Conservation (phyloP, 1,139 yeast genomes). For the Zygoascus hellenicus region DNA sequence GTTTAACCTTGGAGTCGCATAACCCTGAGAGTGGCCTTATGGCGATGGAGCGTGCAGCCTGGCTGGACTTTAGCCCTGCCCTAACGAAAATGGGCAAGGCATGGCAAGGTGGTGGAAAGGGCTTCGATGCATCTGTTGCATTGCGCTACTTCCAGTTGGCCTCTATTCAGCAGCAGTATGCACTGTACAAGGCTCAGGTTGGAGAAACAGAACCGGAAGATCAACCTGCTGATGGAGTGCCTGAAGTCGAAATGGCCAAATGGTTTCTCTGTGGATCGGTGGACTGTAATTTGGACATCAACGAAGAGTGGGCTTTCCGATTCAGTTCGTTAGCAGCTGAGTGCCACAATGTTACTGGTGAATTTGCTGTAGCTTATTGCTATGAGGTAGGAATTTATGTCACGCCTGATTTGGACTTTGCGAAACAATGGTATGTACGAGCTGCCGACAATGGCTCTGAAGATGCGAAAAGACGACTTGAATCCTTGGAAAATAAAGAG, state of each 20-base stretch:
- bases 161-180: constrained; percentile 34
- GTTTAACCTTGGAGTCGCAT: constrained; percentile 11
- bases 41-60: constrained; percentile 35
- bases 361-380: constrained; percentile 39
- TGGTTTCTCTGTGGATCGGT: constrained; percentile 39
- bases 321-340: constrained; percentile 36
- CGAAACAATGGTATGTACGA: constrained; percentile 30
- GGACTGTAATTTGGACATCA: constrained; percentile 26
- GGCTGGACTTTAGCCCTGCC: constrained; percentile 38
- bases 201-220: constrained; percentile 13
- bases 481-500: constrained; percentile 17
- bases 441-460: constrained; percentile 30
- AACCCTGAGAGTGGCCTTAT: constrained; percentile 26
- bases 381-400: constrained; percentile 38
- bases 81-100: constrained; percentile 38
- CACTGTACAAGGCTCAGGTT: constrained; percentile 20
- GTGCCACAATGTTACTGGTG: constrained; percentile 32
- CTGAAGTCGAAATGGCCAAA: constrained; percentile 38
- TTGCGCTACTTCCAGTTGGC: constrained; percentile 37
- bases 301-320: constrained; percentile 37
- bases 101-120: constrained; percentile 36
- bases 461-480: constrained; percentile 32
- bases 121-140: constrained; percentile 35
- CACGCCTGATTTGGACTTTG: constrained; percentile 26
- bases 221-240: constrained; percentile 28